Percentiles rank a stretch among this genome's conserved stretches.
Conservation (phyloP, 2,329 filamentous ascomycete genomes). For the Nigrospora osmanthi region DNA sequence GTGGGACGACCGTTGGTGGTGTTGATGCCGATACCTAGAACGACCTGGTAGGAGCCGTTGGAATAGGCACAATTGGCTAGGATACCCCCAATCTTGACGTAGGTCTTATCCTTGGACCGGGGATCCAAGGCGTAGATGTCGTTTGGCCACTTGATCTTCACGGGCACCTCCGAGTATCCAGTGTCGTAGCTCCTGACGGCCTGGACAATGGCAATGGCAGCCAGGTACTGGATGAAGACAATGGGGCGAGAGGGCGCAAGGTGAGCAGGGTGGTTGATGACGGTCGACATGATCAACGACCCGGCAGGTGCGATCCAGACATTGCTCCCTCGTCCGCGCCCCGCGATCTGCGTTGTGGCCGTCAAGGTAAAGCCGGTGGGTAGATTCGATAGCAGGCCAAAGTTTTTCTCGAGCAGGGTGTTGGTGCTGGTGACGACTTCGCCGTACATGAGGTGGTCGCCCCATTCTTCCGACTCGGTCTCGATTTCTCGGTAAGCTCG, state of each 20-base stretch:
- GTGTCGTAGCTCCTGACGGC: conserved; percentile 73
- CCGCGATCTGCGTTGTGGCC: conserved; percentile 82
- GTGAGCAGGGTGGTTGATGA: conserved; percentile 74
- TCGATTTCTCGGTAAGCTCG: conserved; percentile 54
- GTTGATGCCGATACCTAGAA: conserved; percentile 84
- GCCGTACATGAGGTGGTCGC: conserved; percentile 72
- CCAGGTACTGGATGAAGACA: conserved; percentile 89
- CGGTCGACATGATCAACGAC: conserved; percentile 77
- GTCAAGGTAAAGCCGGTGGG: conserved; percentile 82
- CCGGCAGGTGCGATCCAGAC: conserved; percentile 92
- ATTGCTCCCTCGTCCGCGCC: conserved; percentile 80
- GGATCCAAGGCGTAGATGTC: conserved; percentile 77
- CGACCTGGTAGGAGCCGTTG: conserved; percentile 69
- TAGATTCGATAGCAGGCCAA: conserved; percentile 64
- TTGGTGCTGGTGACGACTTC: conserved; percentile 93
- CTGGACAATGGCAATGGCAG: conserved; percentile 78
- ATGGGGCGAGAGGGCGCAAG: conserved; percentile 69
- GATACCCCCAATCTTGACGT: conserved; percentile 90
- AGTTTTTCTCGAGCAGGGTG: conserved; percentile 87
- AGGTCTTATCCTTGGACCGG: conserved; percentile 38
- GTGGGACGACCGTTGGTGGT: conserved; percentile 78
- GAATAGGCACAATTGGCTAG: conserved; percentile 83
- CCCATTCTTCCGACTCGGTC: conserved; percentile 58
- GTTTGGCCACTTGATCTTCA: conserved; percentile 96
- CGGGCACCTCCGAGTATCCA: conserved; percentile 66